phyloP scores from a whole-genome alignment of 176 grass and related monocot species.

The Thalia dealbata region DNA sequence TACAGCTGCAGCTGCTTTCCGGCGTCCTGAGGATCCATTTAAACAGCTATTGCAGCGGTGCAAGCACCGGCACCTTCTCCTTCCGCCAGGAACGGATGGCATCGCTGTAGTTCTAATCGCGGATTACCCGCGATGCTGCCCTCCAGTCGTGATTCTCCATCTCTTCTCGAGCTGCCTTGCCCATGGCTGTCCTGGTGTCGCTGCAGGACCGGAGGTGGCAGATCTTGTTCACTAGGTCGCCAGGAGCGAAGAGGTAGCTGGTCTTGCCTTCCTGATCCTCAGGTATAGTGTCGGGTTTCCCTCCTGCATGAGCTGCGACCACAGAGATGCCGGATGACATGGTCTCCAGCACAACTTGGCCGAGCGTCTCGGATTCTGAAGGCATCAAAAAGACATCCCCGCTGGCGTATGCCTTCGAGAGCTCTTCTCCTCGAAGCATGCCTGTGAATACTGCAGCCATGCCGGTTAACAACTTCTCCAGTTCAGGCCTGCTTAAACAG shows the following conservation, averaged over 20 bases:
- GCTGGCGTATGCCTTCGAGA: constrained; percentile 83
- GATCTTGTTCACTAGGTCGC: constrained; percentile 71
- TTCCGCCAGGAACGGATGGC: constrained; percentile 59
- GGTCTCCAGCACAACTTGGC: constrained; percentile 90
- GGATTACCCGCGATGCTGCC: constrained; percentile 44
- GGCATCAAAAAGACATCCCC: constrained; percentile 88
- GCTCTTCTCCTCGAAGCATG: constrained; percentile 89
- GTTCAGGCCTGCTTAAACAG: constrained; percentile 45
- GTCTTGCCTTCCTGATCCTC: constrained; percentile 43
- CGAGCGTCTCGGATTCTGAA: constrained; percentile 95
- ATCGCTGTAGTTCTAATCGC: constrained; percentile 22
- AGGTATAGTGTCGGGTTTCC: constrained; percentile 83
- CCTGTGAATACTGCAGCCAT: constrained; percentile 82
- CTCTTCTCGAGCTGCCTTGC: constrained; percentile 51
- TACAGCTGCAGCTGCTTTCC: background rate
- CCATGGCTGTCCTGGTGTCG: constrained; percentile 52
- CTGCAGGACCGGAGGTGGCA: constrained; percentile 39
- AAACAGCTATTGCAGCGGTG: constrained; percentile 37
- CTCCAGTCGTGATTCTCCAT: constrained; percentile 67
- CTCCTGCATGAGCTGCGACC: constrained; percentile 83
- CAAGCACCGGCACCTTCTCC: constrained; percentile 32
- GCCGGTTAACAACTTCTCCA: constrained; percentile 84
- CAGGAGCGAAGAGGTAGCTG: constrained; percentile 68
- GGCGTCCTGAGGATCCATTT: constrained; percentile 16
- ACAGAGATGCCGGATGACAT: constrained; percentile 91